These are phyloP conservation scores for Talaromyces sp. DNA, from an alignment of 2,329 filamentous ascomycete genomes.

Conservation along the genomic window DNA sequence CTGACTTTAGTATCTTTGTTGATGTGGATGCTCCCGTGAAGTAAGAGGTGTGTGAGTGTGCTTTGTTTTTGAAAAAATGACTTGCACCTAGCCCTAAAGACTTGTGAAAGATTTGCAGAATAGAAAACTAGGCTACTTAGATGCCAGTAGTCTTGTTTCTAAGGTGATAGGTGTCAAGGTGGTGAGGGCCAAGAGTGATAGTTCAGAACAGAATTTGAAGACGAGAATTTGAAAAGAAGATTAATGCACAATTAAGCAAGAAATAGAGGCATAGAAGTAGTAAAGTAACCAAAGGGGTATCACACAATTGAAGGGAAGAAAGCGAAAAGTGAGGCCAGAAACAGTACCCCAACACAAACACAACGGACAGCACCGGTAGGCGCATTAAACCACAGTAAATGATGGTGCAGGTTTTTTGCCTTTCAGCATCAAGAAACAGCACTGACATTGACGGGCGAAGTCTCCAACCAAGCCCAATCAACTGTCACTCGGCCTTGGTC, in stretches of 20 bases:
- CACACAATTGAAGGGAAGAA: neutral
- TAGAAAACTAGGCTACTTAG: neutral
- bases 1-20: neutral
- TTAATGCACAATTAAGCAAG: no score
- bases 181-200: neutral
- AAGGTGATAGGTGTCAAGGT: neutral
- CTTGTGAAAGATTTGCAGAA: neutral
- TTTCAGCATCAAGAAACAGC: neutral
- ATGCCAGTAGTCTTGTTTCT: neutral
- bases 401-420: no score
- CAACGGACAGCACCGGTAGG: neutral
- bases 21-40: neutral
- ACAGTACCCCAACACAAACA: neutral
- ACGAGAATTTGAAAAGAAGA: neutral
- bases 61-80: neutral
- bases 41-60: neutral
- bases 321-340: neutral
- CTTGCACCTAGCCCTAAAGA: no score
- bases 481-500: constrained; percentile 48
- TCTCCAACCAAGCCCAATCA: constrained; percentile 52
- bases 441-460: constrained; percentile 28
- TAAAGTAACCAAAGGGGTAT: neutral
- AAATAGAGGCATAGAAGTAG: neutral
- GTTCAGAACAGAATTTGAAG: neutral
- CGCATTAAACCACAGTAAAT: neutral